Base-by-base conservation (phyloP, 108 stramenopile species). In the Cylindrotheca closterium region DNA sequence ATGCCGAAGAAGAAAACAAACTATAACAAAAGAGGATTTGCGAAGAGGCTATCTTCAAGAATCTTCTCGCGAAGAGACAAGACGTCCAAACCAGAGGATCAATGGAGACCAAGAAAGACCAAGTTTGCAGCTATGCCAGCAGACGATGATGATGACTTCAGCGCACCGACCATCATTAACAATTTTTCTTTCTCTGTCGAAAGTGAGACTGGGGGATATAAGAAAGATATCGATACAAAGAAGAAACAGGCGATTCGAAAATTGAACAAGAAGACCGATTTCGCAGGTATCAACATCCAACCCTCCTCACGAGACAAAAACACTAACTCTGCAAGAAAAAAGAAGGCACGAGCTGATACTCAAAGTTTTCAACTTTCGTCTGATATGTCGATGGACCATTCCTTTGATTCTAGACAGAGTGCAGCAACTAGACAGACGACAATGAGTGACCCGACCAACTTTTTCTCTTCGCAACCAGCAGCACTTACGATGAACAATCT, bases 51-150 rank as follows among this genome's bases (percentile, higher is more conserved):
- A 21, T 21, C 65, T 19, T 60, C 48, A 18, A 27, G 24, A 19
- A 62, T 61, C 34, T 74, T 74, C 30, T 55, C 60, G 1, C 37
- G 32, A 18, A 57, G 46, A 47, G 60, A 61, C 22, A 33, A 26
- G 17, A 17, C 28, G 0, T 15, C 21, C 5, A 37, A 57, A 30
- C 34, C 31, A 23, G 66, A 61, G 21, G 51, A 19, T 12, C 62
- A 67, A 64, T 74, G 73, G 73, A 32, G 73, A 7, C 65, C 73
- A 21, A 65, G 73, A 31, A 74, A 67, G 26, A 58, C 48, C 10
- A 47, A 60, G 28, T 74, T 74, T 32, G 66, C 62, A 42, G 30
- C 47, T 1, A 54, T 74, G 21, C 33, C 51, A 22, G 60, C 58
- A 3, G 66, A 74, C 34, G 58, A 63, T 1, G 72, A 73, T 23